Conservation (phyloP, 2,329 filamentous ascomycete species). For the Conoideocrella luteorostrata region DNA sequence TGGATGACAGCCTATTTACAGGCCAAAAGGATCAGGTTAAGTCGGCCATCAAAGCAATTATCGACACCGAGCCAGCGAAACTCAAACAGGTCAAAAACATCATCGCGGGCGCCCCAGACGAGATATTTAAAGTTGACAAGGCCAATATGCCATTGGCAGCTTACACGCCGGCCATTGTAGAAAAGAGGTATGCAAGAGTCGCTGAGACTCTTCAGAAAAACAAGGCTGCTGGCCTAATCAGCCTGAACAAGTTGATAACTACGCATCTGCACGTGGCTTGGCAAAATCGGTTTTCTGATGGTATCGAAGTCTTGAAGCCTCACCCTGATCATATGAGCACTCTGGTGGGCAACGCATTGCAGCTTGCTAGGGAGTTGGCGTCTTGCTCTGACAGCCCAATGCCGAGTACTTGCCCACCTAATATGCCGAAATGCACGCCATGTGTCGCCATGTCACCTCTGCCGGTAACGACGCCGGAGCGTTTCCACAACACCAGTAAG, state of each 20-base stretch:
- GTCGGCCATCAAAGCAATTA: slow-evolving; percentile 53
- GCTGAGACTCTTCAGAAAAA: slow-evolving; percentile 53
- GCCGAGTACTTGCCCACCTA: slow-evolving; percentile 77
- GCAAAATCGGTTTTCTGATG: slow-evolving; percentile 69
- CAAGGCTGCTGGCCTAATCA: slow-evolving; percentile 53
- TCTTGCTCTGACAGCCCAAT: slow-evolving; percentile 69
- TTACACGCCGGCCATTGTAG: slow-evolving; percentile 61
- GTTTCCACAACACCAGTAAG: slow-evolving; percentile 64
- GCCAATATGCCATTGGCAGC: slow-evolving; percentile 65
- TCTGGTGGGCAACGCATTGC: slow-evolving; percentile 61
- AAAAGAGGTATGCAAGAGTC: slow-evolving; percentile 60
- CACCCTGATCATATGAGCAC: slow-evolving; percentile 67
- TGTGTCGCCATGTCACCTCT: slow-evolving; percentile 60
- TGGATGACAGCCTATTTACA: slow-evolving; percentile 67
- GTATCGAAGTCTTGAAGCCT: slow-evolving; percentile 78
- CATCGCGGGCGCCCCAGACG: slow-evolving; percentile 51
- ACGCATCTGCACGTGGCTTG: slow-evolving; percentile 80
- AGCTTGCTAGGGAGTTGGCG: slow-evolving; percentile 68
- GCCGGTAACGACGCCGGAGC: slow-evolving; percentile 57
- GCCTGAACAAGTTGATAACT: slow-evolving; percentile 71
- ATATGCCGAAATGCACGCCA: slow-evolving; percentile 64
- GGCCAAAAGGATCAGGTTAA: slow-evolving; percentile 61
- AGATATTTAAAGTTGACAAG: slow-evolving; percentile 59
- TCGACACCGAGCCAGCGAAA: slow-evolving; percentile 41
- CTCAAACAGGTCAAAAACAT: slow-evolving; percentile 55